phyloP scores from a whole-genome alignment of 352 stramenopile species.

The Phytophthora pseudosyringae region DNA sequence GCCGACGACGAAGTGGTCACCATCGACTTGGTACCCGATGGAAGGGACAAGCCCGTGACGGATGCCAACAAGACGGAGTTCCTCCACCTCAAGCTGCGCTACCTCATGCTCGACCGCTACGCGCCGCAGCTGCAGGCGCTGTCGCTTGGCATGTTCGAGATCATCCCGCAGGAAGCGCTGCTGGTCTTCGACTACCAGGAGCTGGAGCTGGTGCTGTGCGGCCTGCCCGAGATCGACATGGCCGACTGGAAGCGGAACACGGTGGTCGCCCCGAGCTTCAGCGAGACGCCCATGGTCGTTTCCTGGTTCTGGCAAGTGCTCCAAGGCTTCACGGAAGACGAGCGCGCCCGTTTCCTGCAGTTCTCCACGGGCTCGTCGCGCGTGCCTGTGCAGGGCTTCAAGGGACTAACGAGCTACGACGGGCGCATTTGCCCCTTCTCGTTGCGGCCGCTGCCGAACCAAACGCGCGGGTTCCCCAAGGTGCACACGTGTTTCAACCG shows the following conservation, averaged over 20 bases:
- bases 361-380: conserved; percentile 87
- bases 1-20: conserved; percentile 61
- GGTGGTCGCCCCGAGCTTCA: conserved; percentile 55
- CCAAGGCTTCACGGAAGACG: conserved; percentile 61
- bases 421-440: conserved; percentile 81
- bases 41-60: conserved; percentile 84
- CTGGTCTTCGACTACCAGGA: conserved; percentile 99
- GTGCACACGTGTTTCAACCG: conserved; percentile 90
- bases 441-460: conserved; percentile 59
- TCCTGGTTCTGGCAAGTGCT: conserved; percentile 86
- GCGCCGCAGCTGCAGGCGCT: conserved; percentile 90
- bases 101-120: conserved; percentile 95
- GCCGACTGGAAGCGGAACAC: conserved; percentile 90
- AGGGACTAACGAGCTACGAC: conserved; percentile 83
- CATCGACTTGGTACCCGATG: conserved; percentile 66
- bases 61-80: conserved; percentile 97
- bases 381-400: conserved; percentile 88
- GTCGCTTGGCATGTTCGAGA: conserved; percentile 95
- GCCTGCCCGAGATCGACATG: conserved; percentile 89
- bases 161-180: conserved; percentile 96
- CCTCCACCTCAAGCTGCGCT: conserved; percentile 93
- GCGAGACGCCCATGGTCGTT: conserved; percentile 49
- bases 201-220: conserved; percentile 88
- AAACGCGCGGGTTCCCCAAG: conserved; percentile 73
- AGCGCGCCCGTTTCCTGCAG: conserved; percentile 84